Conservation (phyloP, 75 land plant species). For the Chamaecyparis obtusa region DNA sequence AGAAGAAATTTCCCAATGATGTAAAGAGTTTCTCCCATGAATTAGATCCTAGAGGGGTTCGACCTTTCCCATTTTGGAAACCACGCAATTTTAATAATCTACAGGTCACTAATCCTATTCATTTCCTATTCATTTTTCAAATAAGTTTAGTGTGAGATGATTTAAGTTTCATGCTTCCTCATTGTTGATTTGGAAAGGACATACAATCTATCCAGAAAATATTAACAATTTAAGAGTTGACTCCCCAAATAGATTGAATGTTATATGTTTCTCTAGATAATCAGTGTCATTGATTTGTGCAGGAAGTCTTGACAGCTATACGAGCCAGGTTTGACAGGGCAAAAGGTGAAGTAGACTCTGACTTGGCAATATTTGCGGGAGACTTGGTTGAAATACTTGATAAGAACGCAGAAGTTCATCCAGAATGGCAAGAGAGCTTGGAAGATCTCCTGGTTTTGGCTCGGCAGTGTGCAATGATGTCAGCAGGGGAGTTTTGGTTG, state of each 20-base stretch:
- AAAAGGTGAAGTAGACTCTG: constrained; percentile 95
- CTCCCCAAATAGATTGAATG: neutral
- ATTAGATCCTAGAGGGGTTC: constrained; percentile 88
- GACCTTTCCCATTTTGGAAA: constrained; percentile 81
- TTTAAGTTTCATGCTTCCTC: neutral
- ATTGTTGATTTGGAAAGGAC: neutral
- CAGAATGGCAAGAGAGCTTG: constrained; percentile 87
- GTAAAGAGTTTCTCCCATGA: constrained; percentile 99
- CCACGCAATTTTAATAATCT: constrained; percentile 71
- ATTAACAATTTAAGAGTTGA: neutral
- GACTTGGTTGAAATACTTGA: constrained; percentile 92
- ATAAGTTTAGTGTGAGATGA: neutral
- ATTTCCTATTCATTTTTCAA: neutral
- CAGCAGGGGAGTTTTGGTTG: constrained; percentile 86
- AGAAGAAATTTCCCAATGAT: constrained; percentile 64
- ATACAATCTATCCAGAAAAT: neutral
- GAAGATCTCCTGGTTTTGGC: constrained; percentile 91
- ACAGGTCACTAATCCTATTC: constrained; percentile 51
- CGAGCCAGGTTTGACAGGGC: constrained; percentile 88
- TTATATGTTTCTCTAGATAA: neutral
- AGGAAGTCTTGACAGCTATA: constrained; percentile 80
- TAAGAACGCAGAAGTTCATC: constrained; percentile 65
- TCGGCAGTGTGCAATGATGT: constrained; percentile 73
- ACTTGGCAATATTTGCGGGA: constrained; percentile 86
- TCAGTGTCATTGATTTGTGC: constrained; percentile 3